Evolutionary conservation across 2,329 filamentous ascomycete genomes (phyloP), one percentile per base, ranked within the genome.

Genomic region (Grosmannia clavigera): DNA sequence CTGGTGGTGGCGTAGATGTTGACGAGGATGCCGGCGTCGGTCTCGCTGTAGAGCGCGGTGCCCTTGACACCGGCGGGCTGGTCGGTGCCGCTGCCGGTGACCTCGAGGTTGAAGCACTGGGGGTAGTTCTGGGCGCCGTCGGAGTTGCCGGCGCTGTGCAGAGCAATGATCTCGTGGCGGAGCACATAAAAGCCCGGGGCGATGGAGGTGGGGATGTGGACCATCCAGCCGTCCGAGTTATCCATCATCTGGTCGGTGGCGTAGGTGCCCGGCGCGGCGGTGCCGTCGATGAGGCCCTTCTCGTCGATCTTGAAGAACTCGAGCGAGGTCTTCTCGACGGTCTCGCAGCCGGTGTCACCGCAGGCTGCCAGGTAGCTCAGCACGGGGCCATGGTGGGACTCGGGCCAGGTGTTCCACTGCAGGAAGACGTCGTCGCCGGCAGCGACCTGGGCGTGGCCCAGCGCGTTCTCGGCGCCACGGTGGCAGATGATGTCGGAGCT

Each of bases 71-170:
- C 58, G 19, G 29, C 11, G 10, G 61, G 61, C 3, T 12, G 25
- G 51, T 53, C 61, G 2, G 54, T 62, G 60, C 35, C 58, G 58
- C 59, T 65, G 64, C 81, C 78, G 33, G 74, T 77, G 63, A 85
- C 73, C 64, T 80, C 73, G 61, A 85, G 68, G 73, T 85, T 84
- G 70, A 83, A 72, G 68, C 82, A 80, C 64, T 79, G 76, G 35
- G 78, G 77, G 67, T 80, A 80, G 66, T 76, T 76, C 70, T 80
- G 78, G 35, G 77, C 75, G 11, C 76, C 76, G 62, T 75, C 68
- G 29, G 64, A 61, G 22, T 71, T 68, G 11, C 64, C 69, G 10
- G 77, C 76, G 56, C 71, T 72, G 68, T 81, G 78, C 46, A 81
- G 73, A 33, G 74, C 75, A 60, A 80, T 79, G 62, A 78, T 79